Base-by-base conservation (phyloP, 305 asterid species). In the Euphrasia arctica region DNA sequence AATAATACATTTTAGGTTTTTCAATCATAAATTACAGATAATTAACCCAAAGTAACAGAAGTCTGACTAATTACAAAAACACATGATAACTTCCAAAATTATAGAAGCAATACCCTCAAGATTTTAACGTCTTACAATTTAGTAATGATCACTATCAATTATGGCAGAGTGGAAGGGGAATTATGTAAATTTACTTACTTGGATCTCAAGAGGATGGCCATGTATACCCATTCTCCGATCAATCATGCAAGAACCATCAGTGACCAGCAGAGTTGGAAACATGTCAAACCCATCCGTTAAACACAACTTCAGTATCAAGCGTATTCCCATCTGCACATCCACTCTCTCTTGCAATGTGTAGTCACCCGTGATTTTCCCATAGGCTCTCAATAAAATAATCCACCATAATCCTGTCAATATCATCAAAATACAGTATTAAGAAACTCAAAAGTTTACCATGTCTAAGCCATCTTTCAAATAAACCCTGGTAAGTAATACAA, bases 181-280 rank as follows among this genome's bases (percentile, higher is more conserved):
- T 18, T 18, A 18, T 31, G 34, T 31, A 31, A 5, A 4, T 58
- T 39, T 14, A 66, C 90, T 75, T 67, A 81, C 95, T 75, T 89
- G 95, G 75, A 89, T 86, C 85, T 89, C 90, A 28, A 89, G 90
- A 61, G 95, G 92, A 75, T 86, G 95, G 43, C 96, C 96, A 32
- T 89, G 96, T 66, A 89, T 81, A 13, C 96, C 96, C 96, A 89
- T 82, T 60, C 96, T 73, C 67, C 96, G 83, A 70, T 90, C 97
- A 22, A 90, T 83, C 97, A 90, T 90, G 82, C 95, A 90, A 29
- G 95, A 90, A 29, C 96, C 95, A 74, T 89, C 96, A 63, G 95
- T 80, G 63, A 89, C 95, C 67, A 86, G 75, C 61, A 89, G 86
- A 59, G 96, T 83, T 0, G 95, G 93, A 73, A 86, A 89, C 96